A percentile compares a stretch with the other conserved stretches of the same genome.
phyloP scores from a whole-genome alignment of 768 basidiomycete genomes.

The Lentinula sp. region DNA sequence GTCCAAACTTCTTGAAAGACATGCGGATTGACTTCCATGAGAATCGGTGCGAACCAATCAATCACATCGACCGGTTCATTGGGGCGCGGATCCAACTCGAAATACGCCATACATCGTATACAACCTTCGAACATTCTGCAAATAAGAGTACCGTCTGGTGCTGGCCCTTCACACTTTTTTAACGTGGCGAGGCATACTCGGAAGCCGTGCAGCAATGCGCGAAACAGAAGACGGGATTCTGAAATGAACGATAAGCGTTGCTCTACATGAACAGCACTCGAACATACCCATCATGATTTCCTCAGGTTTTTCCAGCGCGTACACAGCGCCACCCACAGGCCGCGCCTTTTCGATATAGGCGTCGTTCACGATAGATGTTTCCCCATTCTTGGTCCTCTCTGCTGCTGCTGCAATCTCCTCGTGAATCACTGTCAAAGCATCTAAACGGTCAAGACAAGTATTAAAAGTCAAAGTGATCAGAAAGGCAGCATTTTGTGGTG shows the following conservation, averaged over 20 bases:
- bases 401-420: slow-evolving; percentile 44
- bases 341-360: slow-evolving; percentile 79
- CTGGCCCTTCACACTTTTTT: slow-evolving; percentile 72
- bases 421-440: slow-evolving; percentile 66
- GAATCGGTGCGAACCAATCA: slow-evolving; percentile 76
- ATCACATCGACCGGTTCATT: slow-evolving; percentile 67
- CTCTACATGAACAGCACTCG: background rate
- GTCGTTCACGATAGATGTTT: slow-evolving; percentile 37
- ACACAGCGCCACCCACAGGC: slow-evolving; percentile 73
- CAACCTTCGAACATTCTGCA: slow-evolving; percentile 84
- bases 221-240: slow-evolving; percentile 86
- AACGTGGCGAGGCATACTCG: slow-evolving; percentile 72
- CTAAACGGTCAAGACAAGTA: slow-evolving; percentile 78
- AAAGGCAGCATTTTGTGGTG: slow-evolving; percentile 57
- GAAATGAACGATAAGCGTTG: slow-evolving; percentile 9
- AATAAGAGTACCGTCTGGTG: slow-evolving; percentile 82
- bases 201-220: slow-evolving; percentile 84
- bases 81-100: slow-evolving; percentile 58
- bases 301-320: slow-evolving; percentile 77
- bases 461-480: slow-evolving; percentile 76
- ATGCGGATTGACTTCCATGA: slow-evolving; percentile 81
- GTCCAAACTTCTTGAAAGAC: slow-evolving; percentile 98
- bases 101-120: slow-evolving; percentile 79
- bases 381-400: slow-evolving; percentile 43
- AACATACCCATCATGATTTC: slow-evolving; percentile 71